Evolutionary conservation across 1,139 yeast species (phyloP).

Genomic region (Geotrichum aggregatum): DNA sequence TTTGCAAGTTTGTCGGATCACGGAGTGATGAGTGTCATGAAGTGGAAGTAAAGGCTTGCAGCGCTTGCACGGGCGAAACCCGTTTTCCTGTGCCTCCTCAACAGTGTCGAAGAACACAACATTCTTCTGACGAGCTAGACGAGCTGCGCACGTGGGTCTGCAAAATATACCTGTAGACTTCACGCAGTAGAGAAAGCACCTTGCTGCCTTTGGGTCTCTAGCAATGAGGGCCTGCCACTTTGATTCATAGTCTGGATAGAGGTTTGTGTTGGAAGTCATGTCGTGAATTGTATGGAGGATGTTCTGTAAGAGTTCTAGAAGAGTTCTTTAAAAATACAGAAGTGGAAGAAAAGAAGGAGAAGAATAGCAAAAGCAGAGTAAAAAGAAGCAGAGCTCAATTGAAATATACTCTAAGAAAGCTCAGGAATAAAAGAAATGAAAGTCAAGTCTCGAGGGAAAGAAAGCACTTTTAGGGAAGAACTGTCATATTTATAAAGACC

Average conservation of each 20-base stretch:
- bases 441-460: background rate
- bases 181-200: constrained; percentile 30
- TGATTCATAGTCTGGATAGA: constrained; percentile 22
- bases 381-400: background rate
- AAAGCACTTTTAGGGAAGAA: background rate
- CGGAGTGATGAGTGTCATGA: constrained; percentile 26
- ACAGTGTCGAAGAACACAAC: constrained; percentile 25
- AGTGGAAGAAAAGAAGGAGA: background rate
- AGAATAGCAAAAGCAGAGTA: background rate
- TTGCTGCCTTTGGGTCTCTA: constrained; percentile 29
- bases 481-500: background rate
- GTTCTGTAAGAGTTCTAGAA: background rate
- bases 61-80: constrained; percentile 31
- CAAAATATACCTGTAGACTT: constrained; percentile 29
- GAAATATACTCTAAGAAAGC: background rate
- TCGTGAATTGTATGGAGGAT: background rate
- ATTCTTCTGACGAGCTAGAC: constrained; percentile 27
- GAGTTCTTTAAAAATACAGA: background rate
- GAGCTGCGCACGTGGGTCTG: constrained; percentile 30
- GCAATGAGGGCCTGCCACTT: constrained; percentile 27
- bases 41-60: constrained; percentile 29
- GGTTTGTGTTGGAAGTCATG: background rate
- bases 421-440: background rate
- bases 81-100: constrained; percentile 26
- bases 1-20: constrained; percentile 26